Percentiles rank a stretch among this genome's conserved stretches.
Conservation (phyloP, 768 basidiomycete genomes). For the Collybiopsis luxurians region DNA sequence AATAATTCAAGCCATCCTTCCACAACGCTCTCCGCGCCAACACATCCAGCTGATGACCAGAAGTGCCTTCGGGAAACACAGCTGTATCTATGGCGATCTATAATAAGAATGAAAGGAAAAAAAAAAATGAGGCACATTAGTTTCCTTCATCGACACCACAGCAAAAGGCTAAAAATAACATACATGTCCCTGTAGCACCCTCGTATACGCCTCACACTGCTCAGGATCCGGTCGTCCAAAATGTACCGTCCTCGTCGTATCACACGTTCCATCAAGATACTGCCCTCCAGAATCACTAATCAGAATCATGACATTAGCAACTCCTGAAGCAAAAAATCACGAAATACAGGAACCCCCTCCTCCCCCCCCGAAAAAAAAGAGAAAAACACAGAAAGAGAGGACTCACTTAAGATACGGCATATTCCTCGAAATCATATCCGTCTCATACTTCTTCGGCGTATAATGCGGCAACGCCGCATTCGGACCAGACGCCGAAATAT, state of each 20-base stretch:
- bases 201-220: constrained; percentile 88
- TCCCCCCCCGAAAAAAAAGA: too few relatives aligned
- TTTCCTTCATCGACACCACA: not conserved
- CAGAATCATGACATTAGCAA: too few relatives aligned
- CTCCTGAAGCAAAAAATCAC: constrained; percentile 4
- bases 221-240: constrained; percentile 87
- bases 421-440: constrained; percentile 71
- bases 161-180: constrained; percentile 28
- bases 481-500: constrained; percentile 84
- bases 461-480: constrained; percentile 98
- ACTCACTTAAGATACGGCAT: constrained; percentile 88
- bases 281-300: constrained; percentile 91
- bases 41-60: constrained; percentile 80
- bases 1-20: constrained; percentile 82
- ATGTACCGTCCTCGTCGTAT: constrained; percentile 79
- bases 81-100: constrained; percentile 90
- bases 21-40: constrained; percentile 87
- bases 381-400: not conserved
- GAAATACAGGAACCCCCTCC: too few relatives aligned
- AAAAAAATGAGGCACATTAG: constrained; percentile 7
- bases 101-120: constrained; percentile 17
- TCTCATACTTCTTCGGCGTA: constrained; percentile 64
- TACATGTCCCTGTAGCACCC: constrained; percentile 95
- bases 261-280: constrained; percentile 87
- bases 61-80: constrained; percentile 88